Percentiles rank a stretch among this genome's conserved stretches.
Evolutionary conservation across 2,329 filamentous ascomycete genomes (phyloP).

Genomic region (Clathrospora elynae): DNA sequence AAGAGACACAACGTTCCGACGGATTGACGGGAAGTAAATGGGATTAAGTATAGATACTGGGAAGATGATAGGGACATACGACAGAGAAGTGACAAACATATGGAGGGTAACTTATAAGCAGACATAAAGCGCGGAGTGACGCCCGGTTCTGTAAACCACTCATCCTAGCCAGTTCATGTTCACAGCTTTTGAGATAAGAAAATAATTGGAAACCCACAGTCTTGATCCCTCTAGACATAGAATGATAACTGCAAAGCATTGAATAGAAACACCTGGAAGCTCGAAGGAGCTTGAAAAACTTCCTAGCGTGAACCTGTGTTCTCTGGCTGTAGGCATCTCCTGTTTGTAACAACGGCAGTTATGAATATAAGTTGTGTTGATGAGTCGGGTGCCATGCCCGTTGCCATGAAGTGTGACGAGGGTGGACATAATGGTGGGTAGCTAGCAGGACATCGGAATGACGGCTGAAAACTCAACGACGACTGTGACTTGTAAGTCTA

Average conservation of each 20-base stretch:
- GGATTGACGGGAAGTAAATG: no score
- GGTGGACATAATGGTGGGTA: neutral
- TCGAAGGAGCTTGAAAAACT: neutral
- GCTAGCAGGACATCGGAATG: no score
- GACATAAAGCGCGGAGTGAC: neutral
- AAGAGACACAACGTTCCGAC: no score
- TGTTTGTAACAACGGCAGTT: neutral
- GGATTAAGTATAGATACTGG: slow-evolving; percentile 16
- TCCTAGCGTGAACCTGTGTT: neutral
- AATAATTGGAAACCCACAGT: neutral
- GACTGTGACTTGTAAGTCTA: slow-evolving; percentile 15
- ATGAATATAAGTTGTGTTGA: neutral
- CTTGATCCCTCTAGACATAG: neutral
- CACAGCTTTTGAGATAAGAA: neutral
- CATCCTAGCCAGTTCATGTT: neutral
- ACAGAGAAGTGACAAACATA: slow-evolving; percentile 5
- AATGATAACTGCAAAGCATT: neutral
- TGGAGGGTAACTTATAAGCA: slow-evolving; percentile 1
- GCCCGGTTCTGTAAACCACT: neutral
- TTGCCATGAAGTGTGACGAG: neutral
- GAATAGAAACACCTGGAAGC: neutral
- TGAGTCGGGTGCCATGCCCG: neutral
- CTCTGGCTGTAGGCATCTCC: neutral
- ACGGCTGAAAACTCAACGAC: slow-evolving; percentile 12
- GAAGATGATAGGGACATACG: slow-evolving; percentile 5